Evolutionary conservation across 2,329 filamentous ascomycete species (phyloP), one percentile per base, ranked within the genome.

Genomic region (Talaromyces islandicus): DNA sequence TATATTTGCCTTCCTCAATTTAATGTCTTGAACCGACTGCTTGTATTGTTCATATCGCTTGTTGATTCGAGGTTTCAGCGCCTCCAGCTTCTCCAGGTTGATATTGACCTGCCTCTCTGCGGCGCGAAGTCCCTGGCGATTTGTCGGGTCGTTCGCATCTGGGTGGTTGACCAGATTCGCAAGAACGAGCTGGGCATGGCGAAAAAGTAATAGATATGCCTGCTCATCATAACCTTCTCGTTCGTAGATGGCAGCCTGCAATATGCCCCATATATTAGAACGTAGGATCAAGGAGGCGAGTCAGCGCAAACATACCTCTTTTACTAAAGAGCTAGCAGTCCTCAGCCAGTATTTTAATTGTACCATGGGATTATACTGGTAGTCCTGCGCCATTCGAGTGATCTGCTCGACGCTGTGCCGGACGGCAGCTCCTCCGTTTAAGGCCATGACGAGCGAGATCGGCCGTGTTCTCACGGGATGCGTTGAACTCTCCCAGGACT

Each of bases 151-250:
- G 66, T 84, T 88, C 52, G 85, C 85, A 59, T 94, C 86, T 1
- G 93, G 92, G 67, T 97, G 94, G 1, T 79, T 82, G 0, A 85
- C 82, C 9, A 99, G 80, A 58, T 88, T 83, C 7, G 91, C 84
- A 29, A 96, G 79, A 25, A 96, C 85, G n/a, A 99, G 85, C 57
- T 88, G 83, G 10, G 91, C 91, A 76, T 96, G 92, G 66, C 94
- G 87, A 71, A 94, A 91, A n/a, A 96, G 84, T 61, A 97, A 86
- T 58, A 97, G 83, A 73, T 96, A 99, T 4, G 93, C 90, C 70
- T 94, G 89, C 67, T 92, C 86, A 64, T 91, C 86, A 75, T 97
- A 92, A 68, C 88, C 88, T 74, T 97, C 93, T 48, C 84, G 83
- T 68, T 94, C 83, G 71, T 96, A 96, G 67, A 93, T 91, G 56